phyloP scores from a whole-genome alignment of 192 early-diverging fungal species.

The Dissophora globulifera region DNA sequence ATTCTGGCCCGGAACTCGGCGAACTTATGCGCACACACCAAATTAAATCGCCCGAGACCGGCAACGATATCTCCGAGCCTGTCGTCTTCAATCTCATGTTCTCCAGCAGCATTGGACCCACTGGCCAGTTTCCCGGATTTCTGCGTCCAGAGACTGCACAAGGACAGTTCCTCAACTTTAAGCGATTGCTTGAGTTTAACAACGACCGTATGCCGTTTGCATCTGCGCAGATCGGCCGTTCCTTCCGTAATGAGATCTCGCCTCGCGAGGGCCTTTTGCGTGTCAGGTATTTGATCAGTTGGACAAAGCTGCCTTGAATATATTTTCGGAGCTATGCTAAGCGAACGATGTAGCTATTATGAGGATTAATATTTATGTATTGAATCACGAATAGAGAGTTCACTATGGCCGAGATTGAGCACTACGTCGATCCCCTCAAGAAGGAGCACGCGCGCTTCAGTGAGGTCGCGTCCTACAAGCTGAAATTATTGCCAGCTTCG shows the following conservation, averaged over 20 bases:
- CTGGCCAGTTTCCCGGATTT: conserved; percentile 83
- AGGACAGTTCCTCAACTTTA: conserved; percentile 99
- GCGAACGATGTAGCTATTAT: too few species aligned
- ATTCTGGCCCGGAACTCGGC: conserved; percentile 83
- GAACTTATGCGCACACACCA: conserved; percentile 85
- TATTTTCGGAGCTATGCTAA: too few species aligned
- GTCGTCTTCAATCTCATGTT: conserved; percentile 99
- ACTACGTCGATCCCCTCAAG: conserved; percentile 95
- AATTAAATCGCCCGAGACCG: conserved; percentile 91
- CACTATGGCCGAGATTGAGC: conserved; percentile 99
- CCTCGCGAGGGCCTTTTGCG: conserved; percentile 94
- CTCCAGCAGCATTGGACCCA: conserved; percentile 96
- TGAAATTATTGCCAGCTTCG: conserved; percentile 81
- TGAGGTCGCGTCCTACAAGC: conserved; percentile 79
- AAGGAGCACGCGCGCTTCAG: conserved; percentile 94
- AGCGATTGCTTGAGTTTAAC: conserved; percentile 96
- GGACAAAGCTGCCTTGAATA: too few species aligned
- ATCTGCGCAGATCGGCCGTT: conserved; percentile 96
- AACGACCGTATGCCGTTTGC: conserved; percentile 99
- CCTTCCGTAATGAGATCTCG: conserved; percentile 99
- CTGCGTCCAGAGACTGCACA: conserved; percentile 99
- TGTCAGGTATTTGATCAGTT: conserved; percentile 77
- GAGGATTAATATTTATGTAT: too few species aligned
- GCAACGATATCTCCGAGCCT: conserved; percentile 90
- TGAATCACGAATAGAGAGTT: conserved; percentile 79